Evolutionary conservation across 2,329 filamentous ascomycete genomes (phyloP).

Genomic region (Bipolaris oryzae): DNA sequence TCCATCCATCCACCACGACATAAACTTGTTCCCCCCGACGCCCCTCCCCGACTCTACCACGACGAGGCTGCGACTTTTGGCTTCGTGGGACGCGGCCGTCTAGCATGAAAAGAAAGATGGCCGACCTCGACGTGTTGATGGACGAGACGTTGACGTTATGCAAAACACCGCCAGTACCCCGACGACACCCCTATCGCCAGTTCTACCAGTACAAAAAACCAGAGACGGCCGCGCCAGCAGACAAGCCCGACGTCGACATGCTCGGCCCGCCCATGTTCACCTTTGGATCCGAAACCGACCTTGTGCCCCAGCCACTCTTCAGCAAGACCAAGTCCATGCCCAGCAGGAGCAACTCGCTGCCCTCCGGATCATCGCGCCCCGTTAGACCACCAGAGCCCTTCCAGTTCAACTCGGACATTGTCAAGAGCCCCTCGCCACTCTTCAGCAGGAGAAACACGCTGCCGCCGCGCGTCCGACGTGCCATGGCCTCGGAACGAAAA

Average conservation of each 20-base stretch:
- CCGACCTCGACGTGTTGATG: slow-evolving; percentile 18
- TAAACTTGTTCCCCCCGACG: background rate
- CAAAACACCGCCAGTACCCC: slow-evolving; percentile 26
- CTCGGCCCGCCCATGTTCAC: slow-evolving; percentile 15
- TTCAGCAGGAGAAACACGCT: slow-evolving; percentile 31
- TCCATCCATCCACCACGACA: background rate
- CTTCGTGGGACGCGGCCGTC: slow-evolving; percentile 1
- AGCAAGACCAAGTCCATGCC: slow-evolving; percentile 26
- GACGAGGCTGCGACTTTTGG: slow-evolving; percentile 10
- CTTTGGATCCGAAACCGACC: slow-evolving; percentile 16
- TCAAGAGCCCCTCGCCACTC: slow-evolving; percentile 23
- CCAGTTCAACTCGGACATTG: slow-evolving; percentile 25
- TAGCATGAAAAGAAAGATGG: slow-evolving; percentile 20
- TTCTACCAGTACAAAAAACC: slow-evolving; percentile 22
- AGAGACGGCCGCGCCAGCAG: slow-evolving; percentile 15
- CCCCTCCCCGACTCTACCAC: background rate
- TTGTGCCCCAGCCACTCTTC: slow-evolving; percentile 38
- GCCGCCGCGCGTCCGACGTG: slow-evolving; percentile 26
- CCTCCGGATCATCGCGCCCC: slow-evolving; percentile 12
- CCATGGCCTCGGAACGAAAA: slow-evolving; percentile 24
- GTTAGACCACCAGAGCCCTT: slow-evolving; percentile 19
- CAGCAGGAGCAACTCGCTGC: slow-evolving; percentile 24
- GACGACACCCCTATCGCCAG: slow-evolving; percentile 20
- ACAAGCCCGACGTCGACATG: slow-evolving; percentile 15
- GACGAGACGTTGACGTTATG: slow-evolving; percentile 19